These are phyloP conservation scores for Aspergillus homomorphus DNA, from an alignment of 495 filamentous ascomycete genomes.

Conservation along the genomic window DNA sequence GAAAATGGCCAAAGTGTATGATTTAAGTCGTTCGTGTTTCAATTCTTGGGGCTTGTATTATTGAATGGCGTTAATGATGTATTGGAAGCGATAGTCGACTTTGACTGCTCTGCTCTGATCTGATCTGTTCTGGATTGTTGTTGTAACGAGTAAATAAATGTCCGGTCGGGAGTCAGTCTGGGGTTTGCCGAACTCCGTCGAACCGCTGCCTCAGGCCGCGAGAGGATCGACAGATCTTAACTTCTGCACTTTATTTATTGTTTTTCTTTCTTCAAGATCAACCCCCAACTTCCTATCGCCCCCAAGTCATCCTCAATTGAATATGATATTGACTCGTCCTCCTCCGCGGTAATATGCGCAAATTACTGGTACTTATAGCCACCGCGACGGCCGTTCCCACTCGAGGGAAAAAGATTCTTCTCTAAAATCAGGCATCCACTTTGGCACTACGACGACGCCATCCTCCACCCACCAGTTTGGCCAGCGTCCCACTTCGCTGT, in stretches of 20 bases:
- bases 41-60: background rate
- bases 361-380: background rate
- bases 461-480: background rate
- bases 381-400: background rate
- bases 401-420: background rate
- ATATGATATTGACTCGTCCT: background rate
- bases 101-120: background rate
- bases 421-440: background rate
- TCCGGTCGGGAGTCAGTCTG: background rate
- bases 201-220: background rate
- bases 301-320: too few relatives aligned
- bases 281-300: too few relatives aligned
- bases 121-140: background rate
- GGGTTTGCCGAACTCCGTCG: background rate
- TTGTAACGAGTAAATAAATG: background rate
- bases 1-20: background rate
- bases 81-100: background rate
- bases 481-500: background rate
- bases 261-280: background rate
- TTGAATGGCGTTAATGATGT: background rate
- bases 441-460: background rate
- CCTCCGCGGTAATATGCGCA: background rate
- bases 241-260: background rate
- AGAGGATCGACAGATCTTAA: background rate
- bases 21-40: background rate